These are phyloP conservation scores for Haplographium delicatum DNA, from an alignment of 495 filamentous ascomycete genomes.

Conservation along the genomic window DNA sequence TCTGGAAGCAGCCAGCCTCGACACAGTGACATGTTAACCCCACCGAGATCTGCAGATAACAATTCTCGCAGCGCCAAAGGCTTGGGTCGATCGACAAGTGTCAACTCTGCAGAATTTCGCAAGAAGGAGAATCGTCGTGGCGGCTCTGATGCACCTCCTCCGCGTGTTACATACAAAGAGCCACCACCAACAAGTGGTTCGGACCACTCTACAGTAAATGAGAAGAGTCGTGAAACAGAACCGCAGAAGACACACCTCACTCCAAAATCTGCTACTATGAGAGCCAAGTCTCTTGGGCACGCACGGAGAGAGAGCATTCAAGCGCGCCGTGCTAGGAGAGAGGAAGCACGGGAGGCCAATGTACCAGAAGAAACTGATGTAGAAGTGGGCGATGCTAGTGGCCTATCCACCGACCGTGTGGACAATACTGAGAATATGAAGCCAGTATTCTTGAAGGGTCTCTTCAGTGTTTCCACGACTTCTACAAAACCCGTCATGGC, in stretches of 20 bases:
- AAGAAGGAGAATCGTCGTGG: slow-evolving; percentile 57
- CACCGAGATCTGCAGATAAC: slow-evolving; percentile 56
- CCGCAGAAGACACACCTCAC: slow-evolving; percentile 32
- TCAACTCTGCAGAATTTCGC: slow-evolving; percentile 77
- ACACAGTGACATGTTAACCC: slow-evolving; percentile 67
- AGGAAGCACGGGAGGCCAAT: slow-evolving; percentile 60
- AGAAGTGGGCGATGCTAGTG: slow-evolving; percentile 47
- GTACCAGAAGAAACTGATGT: slow-evolving; percentile 78
- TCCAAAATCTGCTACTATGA: slow-evolving; percentile 53
- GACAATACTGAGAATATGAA: slow-evolving; percentile 64
- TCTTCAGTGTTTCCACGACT: slow-evolving; percentile 96
- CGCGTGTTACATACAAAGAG: slow-evolving; percentile 43
- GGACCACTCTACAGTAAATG: slow-evolving; percentile 54
- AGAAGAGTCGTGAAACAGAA: slow-evolving; percentile 32
- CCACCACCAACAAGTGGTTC: slow-evolving; percentile 73
- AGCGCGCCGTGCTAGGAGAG: slow-evolving; percentile 64
- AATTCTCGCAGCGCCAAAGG: slow-evolving; percentile 55
- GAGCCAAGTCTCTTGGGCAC: slow-evolving; percentile 88
- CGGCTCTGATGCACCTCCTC: slow-evolving; percentile 44
- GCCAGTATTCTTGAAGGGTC: slow-evolving; percentile 92
- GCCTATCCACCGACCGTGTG: slow-evolving; percentile 45
- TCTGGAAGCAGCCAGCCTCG: slow-evolving; percentile 63
- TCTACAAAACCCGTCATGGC: slow-evolving; percentile 80
- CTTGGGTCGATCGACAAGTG: slow-evolving; percentile 76
- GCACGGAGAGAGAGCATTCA: slow-evolving; percentile 87